A percentile compares a stretch with the other conserved stretches of the same genome.
Evolutionary conservation across 148 eudicot genomes (phyloP).

Genomic region (Arctostaphylos glauca): DNA sequence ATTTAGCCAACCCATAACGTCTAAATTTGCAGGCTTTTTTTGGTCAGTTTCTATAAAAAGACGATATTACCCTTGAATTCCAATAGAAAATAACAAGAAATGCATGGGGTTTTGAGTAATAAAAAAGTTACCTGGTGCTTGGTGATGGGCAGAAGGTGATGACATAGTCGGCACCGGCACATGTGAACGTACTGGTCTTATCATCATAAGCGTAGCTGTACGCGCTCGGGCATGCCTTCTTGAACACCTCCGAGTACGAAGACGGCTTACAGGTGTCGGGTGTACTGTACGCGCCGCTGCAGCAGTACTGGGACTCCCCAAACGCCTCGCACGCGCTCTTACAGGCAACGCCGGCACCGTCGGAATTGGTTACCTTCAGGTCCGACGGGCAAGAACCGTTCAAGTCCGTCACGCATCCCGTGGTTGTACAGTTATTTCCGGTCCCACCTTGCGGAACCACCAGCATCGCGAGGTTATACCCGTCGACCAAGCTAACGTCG

Average conservation of each 20-base stretch:
- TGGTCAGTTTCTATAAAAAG: not conserved
- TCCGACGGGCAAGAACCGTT: conserved; percentile 54
- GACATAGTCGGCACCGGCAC: conserved; percentile 57
- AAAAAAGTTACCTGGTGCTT: conserved; percentile 48
- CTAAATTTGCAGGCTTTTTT: not conserved
- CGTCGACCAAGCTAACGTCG: conserved; percentile 82
- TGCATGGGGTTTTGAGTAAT: not conserved
- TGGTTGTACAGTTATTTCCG: conserved; percentile 50
- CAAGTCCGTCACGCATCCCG: conserved; percentile 52
- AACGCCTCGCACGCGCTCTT: conserved; percentile 67
- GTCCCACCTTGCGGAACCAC: conserved; percentile 56
- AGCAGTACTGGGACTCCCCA: conserved; percentile 43
- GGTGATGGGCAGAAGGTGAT: conserved; percentile 74
- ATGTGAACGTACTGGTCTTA: conserved; percentile 70
- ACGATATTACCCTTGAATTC: not conserved
- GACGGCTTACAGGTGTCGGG: conserved; percentile 74
- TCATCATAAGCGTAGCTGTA: conserved; percentile 91
- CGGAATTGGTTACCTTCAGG: conserved; percentile 29
- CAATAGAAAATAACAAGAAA: not conserved
- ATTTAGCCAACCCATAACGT: not conserved
- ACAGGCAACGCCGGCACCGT: conserved; percentile 34
- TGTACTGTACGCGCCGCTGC: conserved; percentile 53
- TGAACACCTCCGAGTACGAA: conserved; percentile 56
- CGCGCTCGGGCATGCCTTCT: conserved; percentile 73
- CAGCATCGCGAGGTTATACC: conserved; percentile 68